phyloP scores from a whole-genome alignment of 139 green algal genomes.

The Auxenochlorella pyrenoidosa region DNA sequence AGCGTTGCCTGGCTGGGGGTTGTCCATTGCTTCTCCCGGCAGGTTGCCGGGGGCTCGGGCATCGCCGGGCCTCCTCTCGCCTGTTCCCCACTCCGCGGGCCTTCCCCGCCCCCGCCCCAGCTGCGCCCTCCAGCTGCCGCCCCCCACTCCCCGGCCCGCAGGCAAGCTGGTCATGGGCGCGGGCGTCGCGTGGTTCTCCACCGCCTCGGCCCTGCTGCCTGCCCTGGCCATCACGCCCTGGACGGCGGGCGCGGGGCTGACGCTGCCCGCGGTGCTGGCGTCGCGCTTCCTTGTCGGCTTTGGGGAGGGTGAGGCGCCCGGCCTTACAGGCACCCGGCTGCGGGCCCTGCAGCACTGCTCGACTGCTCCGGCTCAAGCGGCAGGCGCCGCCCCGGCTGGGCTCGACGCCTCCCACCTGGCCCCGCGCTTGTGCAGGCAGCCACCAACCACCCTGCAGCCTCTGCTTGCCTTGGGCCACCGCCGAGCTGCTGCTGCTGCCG shows the following conservation, averaged over 20 bases:
- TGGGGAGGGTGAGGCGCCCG: constrained; percentile 74
- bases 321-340: neutral
- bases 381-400: too few species aligned
- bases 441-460: neutral
- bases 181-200: constrained; percentile 87
- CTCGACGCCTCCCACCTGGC: neutral
- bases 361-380: too few species aligned
- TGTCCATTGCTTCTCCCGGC: too few species aligned
- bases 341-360: neutral
- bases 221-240: constrained; percentile 45
- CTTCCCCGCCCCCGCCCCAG: neutral
- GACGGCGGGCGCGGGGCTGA: constrained; percentile 53
- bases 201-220: constrained; percentile 83
- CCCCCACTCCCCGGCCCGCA: neutral
- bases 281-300: constrained; percentile 81
- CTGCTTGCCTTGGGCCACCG: neutral
- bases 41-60: too few species aligned
- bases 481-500: too few species aligned
- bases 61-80: too few species aligned
- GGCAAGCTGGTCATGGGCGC: constrained; percentile 82
- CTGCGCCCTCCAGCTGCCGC: neutral
- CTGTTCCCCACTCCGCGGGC: too few species aligned
- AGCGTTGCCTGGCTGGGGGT: too few species aligned
- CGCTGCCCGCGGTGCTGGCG: constrained; percentile 72
- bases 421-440: neutral